Evolutionary conservation across 2,329 filamentous ascomycete species (phyloP).

Genomic region (Fusarium sp.): DNA sequence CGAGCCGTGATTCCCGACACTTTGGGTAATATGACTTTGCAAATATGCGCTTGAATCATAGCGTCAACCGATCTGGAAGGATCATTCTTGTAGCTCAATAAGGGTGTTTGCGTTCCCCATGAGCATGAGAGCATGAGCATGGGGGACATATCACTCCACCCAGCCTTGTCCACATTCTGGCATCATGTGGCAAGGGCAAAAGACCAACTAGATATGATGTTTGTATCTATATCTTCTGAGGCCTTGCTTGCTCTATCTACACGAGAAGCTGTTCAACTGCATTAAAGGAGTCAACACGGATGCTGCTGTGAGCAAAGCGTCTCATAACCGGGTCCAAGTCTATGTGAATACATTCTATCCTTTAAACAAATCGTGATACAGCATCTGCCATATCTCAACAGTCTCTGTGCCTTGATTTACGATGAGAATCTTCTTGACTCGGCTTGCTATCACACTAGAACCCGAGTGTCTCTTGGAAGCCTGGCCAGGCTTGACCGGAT

Average conservation of each 20-base stretch:
- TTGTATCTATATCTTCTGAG: not conserved
- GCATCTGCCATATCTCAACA: not conserved
- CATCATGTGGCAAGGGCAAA: constrained; percentile 1
- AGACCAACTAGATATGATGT: not conserved
- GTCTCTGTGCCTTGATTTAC: not conserved
- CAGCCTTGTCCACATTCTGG: not conserved
- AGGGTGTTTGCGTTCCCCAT: not conserved
- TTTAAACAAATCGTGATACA: not conserved
- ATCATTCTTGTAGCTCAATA: not conserved
- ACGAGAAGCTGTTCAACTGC: not conserved
- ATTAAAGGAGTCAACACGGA: not conserved
- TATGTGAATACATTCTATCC: not conserved
- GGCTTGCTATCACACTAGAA: not conserved
- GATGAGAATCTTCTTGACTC: not conserved
- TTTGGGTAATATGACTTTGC: not conserved
- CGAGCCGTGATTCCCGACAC: constrained; percentile 1
- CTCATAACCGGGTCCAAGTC: not conserved
- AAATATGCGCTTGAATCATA: not conserved
- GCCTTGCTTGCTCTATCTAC: not conserved
- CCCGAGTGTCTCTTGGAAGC: not conserved
- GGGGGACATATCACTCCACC: not conserved
- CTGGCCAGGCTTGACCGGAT: not conserved
- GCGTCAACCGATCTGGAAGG: not conserved
- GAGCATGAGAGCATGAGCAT: not conserved
- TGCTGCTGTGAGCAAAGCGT: not conserved